Conservation (phyloP, 2,329 filamentous ascomycete species). For the Fusarium compactum region DNA sequence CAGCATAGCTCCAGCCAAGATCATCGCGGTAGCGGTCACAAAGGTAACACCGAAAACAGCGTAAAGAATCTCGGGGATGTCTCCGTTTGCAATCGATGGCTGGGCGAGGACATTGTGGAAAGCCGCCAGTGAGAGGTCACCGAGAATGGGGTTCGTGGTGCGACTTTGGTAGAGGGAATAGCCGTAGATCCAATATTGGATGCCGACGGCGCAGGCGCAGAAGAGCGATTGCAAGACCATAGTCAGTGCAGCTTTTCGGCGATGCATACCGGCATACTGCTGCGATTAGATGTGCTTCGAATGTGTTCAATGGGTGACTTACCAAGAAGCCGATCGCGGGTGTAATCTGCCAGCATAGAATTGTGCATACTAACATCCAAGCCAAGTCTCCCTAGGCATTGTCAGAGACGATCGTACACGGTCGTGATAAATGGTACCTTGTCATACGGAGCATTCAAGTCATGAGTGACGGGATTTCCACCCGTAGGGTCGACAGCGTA, state of each 20-base stretch:
- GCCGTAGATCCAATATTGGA: conserved; percentile 63
- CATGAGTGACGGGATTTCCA: conserved; percentile 58
- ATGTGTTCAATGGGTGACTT: rapidly evolving
- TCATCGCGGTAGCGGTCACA: conserved; percentile 56
- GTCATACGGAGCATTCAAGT: conserved; percentile 59
- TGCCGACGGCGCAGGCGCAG: conserved; percentile 58
- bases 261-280: conserved; percentile 54
- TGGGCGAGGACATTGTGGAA: conserved; percentile 54
- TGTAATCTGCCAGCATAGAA: conserved; percentile 55
- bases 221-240: conserved; percentile 63
- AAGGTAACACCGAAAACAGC: conserved; percentile 55
- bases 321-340: conserved; percentile 55
- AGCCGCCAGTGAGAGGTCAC: conserved; percentile 53
- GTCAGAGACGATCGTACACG: background rate
- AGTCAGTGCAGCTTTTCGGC: conserved; percentile 55
- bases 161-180: conserved; percentile 57
- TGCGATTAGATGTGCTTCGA: background rate
- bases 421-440: conserved; percentile 45
- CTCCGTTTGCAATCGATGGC: conserved; percentile 53
- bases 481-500: conserved; percentile 55
- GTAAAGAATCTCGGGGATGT: conserved; percentile 55
- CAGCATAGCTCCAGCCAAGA: conserved; percentile 55
- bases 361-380: conserved; percentile 56
- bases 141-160: conserved; percentile 52
- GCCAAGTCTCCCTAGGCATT: conserved; percentile 55